Percentiles rank a stretch among this genome's conserved stretches.
Evolutionary conservation across 1,284 basidiomycete species (phyloP).

Genomic region (Chalciporus sp.): DNA sequence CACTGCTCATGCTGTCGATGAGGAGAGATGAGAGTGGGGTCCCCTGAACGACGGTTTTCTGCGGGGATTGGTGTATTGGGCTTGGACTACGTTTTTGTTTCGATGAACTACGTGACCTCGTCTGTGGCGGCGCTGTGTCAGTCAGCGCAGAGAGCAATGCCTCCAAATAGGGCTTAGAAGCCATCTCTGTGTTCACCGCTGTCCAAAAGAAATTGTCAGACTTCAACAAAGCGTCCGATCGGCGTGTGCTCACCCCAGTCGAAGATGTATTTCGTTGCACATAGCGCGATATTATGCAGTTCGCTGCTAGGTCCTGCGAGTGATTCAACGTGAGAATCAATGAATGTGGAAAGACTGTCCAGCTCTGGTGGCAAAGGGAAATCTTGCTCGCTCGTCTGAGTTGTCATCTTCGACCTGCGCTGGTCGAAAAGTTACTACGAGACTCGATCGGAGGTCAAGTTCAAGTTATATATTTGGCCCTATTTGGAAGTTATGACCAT

Average conservation of each 20-base stretch:
- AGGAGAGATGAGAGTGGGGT: conserved; percentile 82
- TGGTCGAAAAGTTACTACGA: too few relatives aligned
- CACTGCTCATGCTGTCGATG: conserved; percentile 81
- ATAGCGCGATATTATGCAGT: conserved; percentile 62
- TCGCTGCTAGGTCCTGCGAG: conserved; percentile 59
- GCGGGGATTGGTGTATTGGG: conserved; percentile 35
- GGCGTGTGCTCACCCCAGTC: conserved; percentile 65
- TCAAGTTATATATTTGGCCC: conserved; percentile 20
- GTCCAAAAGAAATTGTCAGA: conserved; percentile 4
- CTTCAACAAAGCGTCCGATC: conserved; percentile 8
- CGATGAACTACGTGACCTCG: conserved; percentile 52
- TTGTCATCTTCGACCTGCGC: background rate
- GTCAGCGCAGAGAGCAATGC: conserved; percentile 70
- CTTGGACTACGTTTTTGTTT: conserved; percentile 48
- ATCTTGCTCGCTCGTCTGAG: conserved; percentile 15
- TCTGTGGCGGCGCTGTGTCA: conserved; percentile 64
- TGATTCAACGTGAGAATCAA: conserved; percentile 56
- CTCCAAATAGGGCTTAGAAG: conserved; percentile 65
- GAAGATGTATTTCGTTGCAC: conserved; percentile 77
- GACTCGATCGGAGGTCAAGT: too few relatives aligned
- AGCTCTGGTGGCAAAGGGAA: conserved; percentile 43
- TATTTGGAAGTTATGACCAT: conserved; percentile 17
- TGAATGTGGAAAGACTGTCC: conserved; percentile 48
- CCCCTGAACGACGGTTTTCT: conserved; percentile 47
- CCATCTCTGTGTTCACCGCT: conserved; percentile 68